Conservation (phyloP, 495 filamentous ascomycete species). For the Hyaloscypha bicolor region DNA sequence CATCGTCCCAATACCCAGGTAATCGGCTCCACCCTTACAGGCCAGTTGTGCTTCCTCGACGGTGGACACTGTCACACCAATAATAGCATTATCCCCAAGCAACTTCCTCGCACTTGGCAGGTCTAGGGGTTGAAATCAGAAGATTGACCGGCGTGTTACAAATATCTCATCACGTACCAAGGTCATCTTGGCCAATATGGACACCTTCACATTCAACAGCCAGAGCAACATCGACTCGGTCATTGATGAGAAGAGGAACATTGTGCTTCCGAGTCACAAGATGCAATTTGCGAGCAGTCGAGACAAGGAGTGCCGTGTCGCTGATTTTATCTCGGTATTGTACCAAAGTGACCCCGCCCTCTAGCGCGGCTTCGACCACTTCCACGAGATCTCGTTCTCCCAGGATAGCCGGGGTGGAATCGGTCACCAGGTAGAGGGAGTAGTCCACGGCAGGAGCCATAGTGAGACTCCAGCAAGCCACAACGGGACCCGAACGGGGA, state of each 20-base stretch:
- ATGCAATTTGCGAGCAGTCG: conserved; percentile 72
- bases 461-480: not conserved
- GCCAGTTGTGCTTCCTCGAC: conserved; percentile 68
- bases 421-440: conserved; percentile 87
- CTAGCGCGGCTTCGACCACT: conserved; percentile 75
- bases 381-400: conserved; percentile 66
- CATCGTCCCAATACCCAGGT: conserved; percentile 86
- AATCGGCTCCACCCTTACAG: conserved; percentile 73
- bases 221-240: conserved; percentile 89
- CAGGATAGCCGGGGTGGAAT: conserved; percentile 81
- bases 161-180: conserved; percentile 57
- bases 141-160: not conserved
- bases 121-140: conserved; percentile 42
- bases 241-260: conserved; percentile 90
- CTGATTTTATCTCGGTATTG: conserved; percentile 89
- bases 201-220: conserved; percentile 87
- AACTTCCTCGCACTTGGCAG: conserved; percentile 67
- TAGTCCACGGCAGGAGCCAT: conserved; percentile 41
- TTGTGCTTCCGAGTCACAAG: conserved; percentile 63
- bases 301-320: conserved; percentile 72
- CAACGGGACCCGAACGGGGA: not conserved
- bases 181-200: conserved; percentile 94
- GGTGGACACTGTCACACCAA: conserved; percentile 72
- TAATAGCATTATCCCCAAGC: conserved; percentile 67
- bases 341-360: conserved; percentile 84